Conservation (phyloP, 805 yeast species). For the Wickerhamomyces tratensis region DNA sequence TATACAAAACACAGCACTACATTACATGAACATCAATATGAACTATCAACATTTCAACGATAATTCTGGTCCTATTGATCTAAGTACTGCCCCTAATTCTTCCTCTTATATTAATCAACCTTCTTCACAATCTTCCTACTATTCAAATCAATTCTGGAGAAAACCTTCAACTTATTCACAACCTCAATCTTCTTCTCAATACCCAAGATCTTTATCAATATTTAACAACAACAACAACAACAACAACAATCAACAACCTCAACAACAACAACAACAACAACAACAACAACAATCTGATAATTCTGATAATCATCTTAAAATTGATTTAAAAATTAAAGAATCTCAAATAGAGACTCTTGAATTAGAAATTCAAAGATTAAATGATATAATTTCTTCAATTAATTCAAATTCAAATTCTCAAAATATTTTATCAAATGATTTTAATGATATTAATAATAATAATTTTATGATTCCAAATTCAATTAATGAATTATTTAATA, state of each 20-base stretch:
- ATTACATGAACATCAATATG: too few relatives aligned
- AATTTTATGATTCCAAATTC: constrained; percentile 27
- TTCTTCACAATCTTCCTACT: neutral
- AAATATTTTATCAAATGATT: constrained; percentile 6
- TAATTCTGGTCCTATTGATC: constrained; percentile 5
- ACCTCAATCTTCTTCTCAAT: neutral
- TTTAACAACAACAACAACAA: neutral
- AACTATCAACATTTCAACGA: constrained; percentile 3
- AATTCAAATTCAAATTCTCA: constrained; percentile 17
- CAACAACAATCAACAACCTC: neutral
- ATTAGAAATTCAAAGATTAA: constrained; percentile 30
- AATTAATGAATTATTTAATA: constrained; percentile 36
- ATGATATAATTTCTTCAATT: constrained; percentile 22
- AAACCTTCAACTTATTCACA: neutral
- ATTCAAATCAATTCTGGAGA: constrained; percentile 1
- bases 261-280: neutral
- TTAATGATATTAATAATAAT: constrained; percentile 3
- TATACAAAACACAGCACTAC: too few relatives aligned
- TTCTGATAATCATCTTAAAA: constrained; percentile 30
- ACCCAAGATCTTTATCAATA: neutral
- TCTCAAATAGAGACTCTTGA: constrained; percentile 36
- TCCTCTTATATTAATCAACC: constrained; percentile 1
- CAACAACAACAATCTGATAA: neutral
- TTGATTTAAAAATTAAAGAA: constrained; percentile 48
- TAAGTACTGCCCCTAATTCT: constrained; percentile 7